Conservation (phyloP, 306 rosid genomes). For the Trichosanthes truncata region DNA sequence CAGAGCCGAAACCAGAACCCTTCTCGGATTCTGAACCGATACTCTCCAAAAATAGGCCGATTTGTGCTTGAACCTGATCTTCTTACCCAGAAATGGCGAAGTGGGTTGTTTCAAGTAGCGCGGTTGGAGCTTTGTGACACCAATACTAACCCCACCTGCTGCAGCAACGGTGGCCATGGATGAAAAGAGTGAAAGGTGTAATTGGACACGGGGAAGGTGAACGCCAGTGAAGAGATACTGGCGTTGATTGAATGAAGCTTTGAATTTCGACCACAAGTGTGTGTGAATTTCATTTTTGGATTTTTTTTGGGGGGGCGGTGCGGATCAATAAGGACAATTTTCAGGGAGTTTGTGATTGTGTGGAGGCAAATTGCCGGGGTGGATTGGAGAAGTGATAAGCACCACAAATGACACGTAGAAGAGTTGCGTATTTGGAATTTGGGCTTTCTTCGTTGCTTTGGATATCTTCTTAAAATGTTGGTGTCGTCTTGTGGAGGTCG, state of each 20-base stretch:
- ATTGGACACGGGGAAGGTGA: constrained; percentile 3
- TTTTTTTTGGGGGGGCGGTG: neutral
- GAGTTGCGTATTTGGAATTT: neutral
- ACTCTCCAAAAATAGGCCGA: constrained; percentile 8
- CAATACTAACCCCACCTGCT: constrained; percentile 46
- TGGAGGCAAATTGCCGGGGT: constrained; percentile 33
- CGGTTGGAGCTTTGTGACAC: constrained; percentile 41
- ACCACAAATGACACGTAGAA: constrained; percentile 33
- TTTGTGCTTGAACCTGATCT: constrained; percentile 27
- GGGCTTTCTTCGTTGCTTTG: neutral
- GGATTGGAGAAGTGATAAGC: constrained; percentile 24
- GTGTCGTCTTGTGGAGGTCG: neutral
- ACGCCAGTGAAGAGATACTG: constrained; percentile 4
- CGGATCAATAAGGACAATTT: constrained; percentile 5
- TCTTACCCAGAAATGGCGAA: constrained; percentile 53
- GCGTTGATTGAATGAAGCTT: constrained; percentile 3
- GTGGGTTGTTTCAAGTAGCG: constrained; percentile 31
- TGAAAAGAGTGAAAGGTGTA: neutral
- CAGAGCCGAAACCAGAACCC: constrained; percentile 19
- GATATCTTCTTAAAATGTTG: neutral
- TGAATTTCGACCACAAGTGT: constrained; percentile 35
- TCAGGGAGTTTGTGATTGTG: constrained; percentile 47
- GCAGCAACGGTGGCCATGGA: constrained; percentile 55
- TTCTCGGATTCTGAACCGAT: constrained; percentile 26
- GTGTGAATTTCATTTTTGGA: neutral